Base-by-base conservation (phyloP, 2,329 filamentous ascomycete species). In the Exserohilum turcica region DNA sequence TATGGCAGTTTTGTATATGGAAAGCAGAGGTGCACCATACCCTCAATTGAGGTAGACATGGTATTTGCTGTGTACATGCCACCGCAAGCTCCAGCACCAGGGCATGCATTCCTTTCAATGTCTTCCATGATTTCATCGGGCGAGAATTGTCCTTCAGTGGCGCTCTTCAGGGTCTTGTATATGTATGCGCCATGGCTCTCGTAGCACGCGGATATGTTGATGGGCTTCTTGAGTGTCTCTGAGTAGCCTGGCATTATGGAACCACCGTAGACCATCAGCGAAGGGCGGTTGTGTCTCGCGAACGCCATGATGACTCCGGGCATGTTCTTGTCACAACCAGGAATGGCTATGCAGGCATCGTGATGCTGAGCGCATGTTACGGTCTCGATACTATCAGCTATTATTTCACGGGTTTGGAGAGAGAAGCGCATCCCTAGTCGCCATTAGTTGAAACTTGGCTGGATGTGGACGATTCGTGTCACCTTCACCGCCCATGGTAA, bases 261-360 rank as follows among this genome's bases (percentile, higher is more conserved):
- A 33, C 93, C 93, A 44, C 93, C 93, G 73, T 97, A 97, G 54
- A 97, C 88, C 92, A 97, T 96, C 71, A 97, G 80, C 42, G 91
- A 94, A 3, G 93, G 93, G 8, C 93, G 84, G 76, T 97, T 97
- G 77, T 95, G 91, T 52, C 93, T 85, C 12, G 90, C 91, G 69
- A 94, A 92, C 0, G 90, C 92, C 87, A 96, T 96, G 59, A 94
- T 81, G 13, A 90, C 88, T 59, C 92, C 92, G 0, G 92, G 92
- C 93, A 97, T 97, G 75, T 97, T 97, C 84, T 97, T 97, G 79
- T 97, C 92, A 74, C 92, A 97, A 9, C 92, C 92, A 0, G 93
- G 92, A 64, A 97, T 93, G 27, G 90, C 87, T 72, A 97, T 92
- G 74, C 92, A 95, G 53, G 92, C 93, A 72, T 97, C 93, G 75